Evolutionary conservation across 1,284 basidiomycete genomes (phyloP), one percentile per base, ranked within the genome.

Genomic region (Pisolithus thermaeus): DNA sequence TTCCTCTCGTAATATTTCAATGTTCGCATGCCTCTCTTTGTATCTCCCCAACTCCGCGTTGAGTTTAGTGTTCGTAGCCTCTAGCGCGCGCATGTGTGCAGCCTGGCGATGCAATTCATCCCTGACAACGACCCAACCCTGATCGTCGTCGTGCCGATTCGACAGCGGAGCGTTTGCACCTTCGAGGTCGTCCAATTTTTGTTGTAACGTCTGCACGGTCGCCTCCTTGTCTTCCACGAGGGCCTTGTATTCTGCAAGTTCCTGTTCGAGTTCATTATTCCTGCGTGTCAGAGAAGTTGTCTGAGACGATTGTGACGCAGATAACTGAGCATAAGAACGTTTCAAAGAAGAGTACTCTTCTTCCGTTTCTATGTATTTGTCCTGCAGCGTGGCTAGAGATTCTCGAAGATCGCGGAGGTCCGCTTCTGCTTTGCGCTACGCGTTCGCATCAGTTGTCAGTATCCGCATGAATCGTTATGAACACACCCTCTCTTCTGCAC

Each of bases 1-100:
- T 67, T 90, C 84, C 63, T 91, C 90, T 46, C 78, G 75, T 41
- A 92, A 63, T 0, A 91, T 80, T 56, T 89, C 86, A 7, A 86
- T 67, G 57, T 79, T 83, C 2, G 74, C 69, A 38, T 83, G 73
- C 4, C 78, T 71, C 50, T 80, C 79, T 46, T 79, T 73, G 23
- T 87, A 70, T 4, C 72, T 60, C 8, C 66, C 68, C 14, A 90
- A 58, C 57, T 90, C 85, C 0, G 73, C 62, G 7, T 62, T 74
- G 47, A 88, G 68, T 56, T 74, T 79, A 3, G 75, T 68, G 54
- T 90, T 91, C 6, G 73, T 73, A n/a, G 71, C 66, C 63, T 91
- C 87, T 1, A 90, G 72, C 1, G 73, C 73, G 0, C 79, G 77
- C 45, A 86, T 67, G 57, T 89, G 81, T 5, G 72, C 64, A 0